Evolutionary conservation across 2,329 filamentous ascomycete species (phyloP), one percentile per base, ranked within the genome.

Genomic region (Aspergillus sp.): DNA sequence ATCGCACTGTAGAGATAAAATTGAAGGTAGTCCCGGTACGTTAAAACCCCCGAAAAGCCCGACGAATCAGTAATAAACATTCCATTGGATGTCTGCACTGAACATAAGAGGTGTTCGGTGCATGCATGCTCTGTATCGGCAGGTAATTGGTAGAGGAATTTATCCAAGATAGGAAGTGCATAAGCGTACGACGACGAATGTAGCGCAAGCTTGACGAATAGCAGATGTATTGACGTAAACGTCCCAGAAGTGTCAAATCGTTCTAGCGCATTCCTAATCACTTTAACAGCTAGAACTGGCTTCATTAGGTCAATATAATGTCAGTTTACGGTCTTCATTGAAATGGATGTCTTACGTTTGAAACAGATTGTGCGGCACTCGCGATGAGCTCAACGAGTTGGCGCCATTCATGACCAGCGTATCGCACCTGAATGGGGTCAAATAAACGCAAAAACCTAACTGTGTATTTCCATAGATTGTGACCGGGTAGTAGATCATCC

Each of bases 1-100:
- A 89, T 79, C n/a, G 83, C 88, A 17, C 84, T 80, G 39, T 84
- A 72, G 5, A 89, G 72, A 64, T 89, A 87, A 69, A 91, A 91
- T 68, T 89, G 84, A 18, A 91, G 76, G 42, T 76, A 72, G 38
- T 76, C 74, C 49, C 68, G 70, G 56, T 74, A 72, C n/a, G 70
- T 70, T 15, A 81, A 57, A 39, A 68, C 73, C 3, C 71, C 65
- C 12, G 76, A 73, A n/a, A 80, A 62, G 5, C 74, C 75, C 7
- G 75, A 73, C 17, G 62, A 50, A 22, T 70, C 63, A 5, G 67
- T 75, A 12, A 79, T 69, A 47, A 74, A 76, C 15, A 63, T 61
- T 18, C 68, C 60, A 57, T 64, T 71, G 5, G 69, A 70, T 24
- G 69, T 66, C 26, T 73, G 60, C 20, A 67, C 55, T 1, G 71